Evolutionary conservation across 2,329 filamentous ascomycete genomes (phyloP), one percentile per base, ranked within the genome.

Genomic region (Nannizziopsis barbatae): DNA sequence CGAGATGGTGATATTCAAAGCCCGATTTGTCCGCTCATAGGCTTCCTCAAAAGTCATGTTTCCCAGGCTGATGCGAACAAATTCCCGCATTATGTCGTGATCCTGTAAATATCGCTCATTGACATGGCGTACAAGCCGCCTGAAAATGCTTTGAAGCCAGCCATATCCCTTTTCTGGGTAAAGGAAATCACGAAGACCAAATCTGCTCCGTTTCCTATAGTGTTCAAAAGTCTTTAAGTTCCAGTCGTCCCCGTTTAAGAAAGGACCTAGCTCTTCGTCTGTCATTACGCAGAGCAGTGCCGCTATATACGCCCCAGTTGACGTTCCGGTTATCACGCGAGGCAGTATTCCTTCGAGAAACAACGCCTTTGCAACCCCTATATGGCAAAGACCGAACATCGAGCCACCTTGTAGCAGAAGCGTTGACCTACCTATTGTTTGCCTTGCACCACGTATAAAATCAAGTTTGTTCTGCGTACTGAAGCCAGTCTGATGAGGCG

Each of bases 1-100:
- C 0, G 85, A 84, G 17, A 95, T 82, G 0, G 88, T 95, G 55
- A 96, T 95, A 62, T 95, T 95, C 56, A 96, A 71, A 2, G 94
- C 81, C 44, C 87, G 75, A 61, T 92, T 92, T 35, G 87, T 95
- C 52, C 80, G 79, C 45, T 81, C 77, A 60, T 89, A 95, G 0
- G 90, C 90, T 67, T 95, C 90, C 64, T 93, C 86, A 60, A 96
- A 96, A 0, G 89, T 95, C 53, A 94, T 63, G 58, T 95, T 84
- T 8, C 88, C 89, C 11, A 95, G 81, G 56, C 95, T 94, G 11
- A 82, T 80, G 50, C 83, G 77, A 11, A 95, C 83, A 56, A 86
- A 90, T 50, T 89, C 79, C 61, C 93, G 87, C 40, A 96, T 68
- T 8, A 93, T 82, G 36, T 76, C 79, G 2, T 86, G 79, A 62